Percentiles rank a stretch among this genome's conserved stretches.
These are phyloP conservation scores for Flammula alnicola DNA, from an alignment of 1,284 basidiomycete species.

Conservation along the genomic window DNA sequence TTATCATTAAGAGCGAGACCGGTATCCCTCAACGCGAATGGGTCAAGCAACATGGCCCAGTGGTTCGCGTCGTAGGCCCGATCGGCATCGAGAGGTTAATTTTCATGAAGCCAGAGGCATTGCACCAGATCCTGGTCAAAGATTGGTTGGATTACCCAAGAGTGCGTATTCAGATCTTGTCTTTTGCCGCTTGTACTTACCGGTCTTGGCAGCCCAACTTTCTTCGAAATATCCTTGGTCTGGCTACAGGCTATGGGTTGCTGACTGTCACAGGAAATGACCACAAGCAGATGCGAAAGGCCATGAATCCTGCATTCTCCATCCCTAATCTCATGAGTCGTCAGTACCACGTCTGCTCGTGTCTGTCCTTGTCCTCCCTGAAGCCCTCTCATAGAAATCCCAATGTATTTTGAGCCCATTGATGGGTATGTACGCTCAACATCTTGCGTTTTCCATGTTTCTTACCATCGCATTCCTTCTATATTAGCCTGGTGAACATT, in stretches of 20 bases:
- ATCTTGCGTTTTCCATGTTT: not conserved
- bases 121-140: conserved; percentile 47
- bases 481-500: conserved; percentile 42
- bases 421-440: conserved; percentile 37
- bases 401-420: conserved; percentile 52
- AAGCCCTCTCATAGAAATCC: conserved; percentile 39
- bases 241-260: conserved; percentile 49
- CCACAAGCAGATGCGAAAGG: conserved; percentile 51
- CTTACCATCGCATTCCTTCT: not conserved
- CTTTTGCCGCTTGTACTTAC: not conserved
- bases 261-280: conserved; percentile 51
- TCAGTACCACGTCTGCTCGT: too few relatives aligned
- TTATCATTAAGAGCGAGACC: conserved; percentile 39
- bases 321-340: conserved; percentile 47
- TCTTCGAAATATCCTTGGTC: conserved; percentile 44
- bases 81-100: conserved; percentile 50
- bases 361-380: conserved; percentile 24
- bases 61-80: conserved; percentile 48
- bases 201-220: conserved; percentile 40
- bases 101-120: conserved; percentile 45
- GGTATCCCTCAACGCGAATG: conserved; percentile 51
- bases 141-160: conserved; percentile 52
- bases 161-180: conserved; percentile 29
- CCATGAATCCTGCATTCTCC: conserved; percentile 56
- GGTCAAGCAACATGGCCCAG: conserved; percentile 48